Evolutionary conservation across 1,139 yeast species (phyloP), one percentile per base, ranked within the genome.

Genomic region (Candida freyschussii): DNA sequence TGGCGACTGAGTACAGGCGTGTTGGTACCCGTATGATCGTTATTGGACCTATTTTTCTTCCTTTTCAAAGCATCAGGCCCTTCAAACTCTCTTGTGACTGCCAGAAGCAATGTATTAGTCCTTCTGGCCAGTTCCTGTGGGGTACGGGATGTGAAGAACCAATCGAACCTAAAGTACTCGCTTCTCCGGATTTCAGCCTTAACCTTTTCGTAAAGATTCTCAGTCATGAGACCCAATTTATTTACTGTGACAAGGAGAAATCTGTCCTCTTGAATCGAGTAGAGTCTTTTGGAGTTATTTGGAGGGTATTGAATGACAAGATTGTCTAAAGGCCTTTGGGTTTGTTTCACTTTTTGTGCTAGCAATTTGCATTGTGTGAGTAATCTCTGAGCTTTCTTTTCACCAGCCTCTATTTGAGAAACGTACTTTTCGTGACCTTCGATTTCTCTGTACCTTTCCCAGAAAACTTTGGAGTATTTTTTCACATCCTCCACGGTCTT

Each of bases 341-440:
- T 69, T 36, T 68, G 68, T 32, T 69, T 75, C 45, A 91, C 69
- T 54, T 89, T 89, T 28, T 62, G 62, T 12, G 69, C 68, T 28
- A 91, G 64, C 12, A 86, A 60, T 40, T 69, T 73, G 49, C 80
- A 79, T 54, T 89, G 97, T 31, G 69, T 66, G 31, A 61, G 58
- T 25, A 81, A 60, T 51, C 73, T 82, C 27, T 76, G 78, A 13
- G 76, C 60, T 51, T 84, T 84, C 62, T 78, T 83, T 53, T 89
- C 96, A 42, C 96, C 95, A 24, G 81, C 68, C 51, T 87, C 95
- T 37, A 91, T 86, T 51, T 85, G 94, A n/a, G 78, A 59, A 33
- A 87, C 57, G 55, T 87, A 86, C 53, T 86, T 81, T 41, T 87
- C 96, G 56, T 79, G 72, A 1, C 96, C 96, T 18, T 84, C 94